A percentile compares a stretch with the other conserved stretches of the same genome.
phyloP scores from a whole-genome alignment of 768 basidiomycete species.

The Infundibulicybe gibba region DNA sequence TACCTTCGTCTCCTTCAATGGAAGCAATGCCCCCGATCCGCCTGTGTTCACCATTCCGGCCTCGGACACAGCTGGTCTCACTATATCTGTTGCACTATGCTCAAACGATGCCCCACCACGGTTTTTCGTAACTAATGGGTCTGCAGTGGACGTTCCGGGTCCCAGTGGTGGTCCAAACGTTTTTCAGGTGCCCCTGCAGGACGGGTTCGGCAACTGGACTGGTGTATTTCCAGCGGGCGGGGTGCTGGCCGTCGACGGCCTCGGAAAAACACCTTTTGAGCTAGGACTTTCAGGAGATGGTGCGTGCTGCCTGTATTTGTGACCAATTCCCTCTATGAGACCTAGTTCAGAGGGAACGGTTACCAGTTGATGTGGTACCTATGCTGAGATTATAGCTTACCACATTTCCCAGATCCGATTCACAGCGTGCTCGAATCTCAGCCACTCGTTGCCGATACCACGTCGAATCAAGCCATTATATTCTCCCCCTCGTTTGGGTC shows the following conservation, averaged over 20 bases:
- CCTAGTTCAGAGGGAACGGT: neutral
- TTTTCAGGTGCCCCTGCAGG: slow-evolving; percentile 42
- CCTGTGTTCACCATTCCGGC: slow-evolving; percentile 38
- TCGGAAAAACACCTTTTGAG: slow-evolving; percentile 45
- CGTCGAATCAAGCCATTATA: slow-evolving; percentile 65
- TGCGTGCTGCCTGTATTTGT: slow-evolving; percentile 10
- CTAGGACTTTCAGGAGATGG: slow-evolving; percentile 50
- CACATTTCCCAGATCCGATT: slow-evolving; percentile 34
- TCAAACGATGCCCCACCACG: slow-evolving; percentile 33
- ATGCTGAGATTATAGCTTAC: neutral
- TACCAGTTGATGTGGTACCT: too few relatives aligned
- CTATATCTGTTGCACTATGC: slow-evolving; percentile 50
- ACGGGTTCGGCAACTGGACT: slow-evolving; percentile 52
- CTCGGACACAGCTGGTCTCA: slow-evolving; percentile 23
- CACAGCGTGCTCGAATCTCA: slow-evolving; percentile 37
- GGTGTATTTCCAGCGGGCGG: slow-evolving; percentile 46
- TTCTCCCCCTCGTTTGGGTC: slow-evolving; percentile 59
- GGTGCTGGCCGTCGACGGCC: slow-evolving; percentile 42
- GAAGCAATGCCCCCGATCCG: slow-evolving; percentile 23
- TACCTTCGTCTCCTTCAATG: slow-evolving; percentile 26
- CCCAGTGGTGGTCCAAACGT: slow-evolving; percentile 33
- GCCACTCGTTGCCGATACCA: slow-evolving; percentile 72
- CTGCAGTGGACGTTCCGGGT: slow-evolving; percentile 29
- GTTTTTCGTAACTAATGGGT: slow-evolving; percentile 59
- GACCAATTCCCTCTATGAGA: too few relatives aligned